phyloP scores from a whole-genome alignment of 768 basidiomycete species.

The Albatrellus ellisii region DNA sequence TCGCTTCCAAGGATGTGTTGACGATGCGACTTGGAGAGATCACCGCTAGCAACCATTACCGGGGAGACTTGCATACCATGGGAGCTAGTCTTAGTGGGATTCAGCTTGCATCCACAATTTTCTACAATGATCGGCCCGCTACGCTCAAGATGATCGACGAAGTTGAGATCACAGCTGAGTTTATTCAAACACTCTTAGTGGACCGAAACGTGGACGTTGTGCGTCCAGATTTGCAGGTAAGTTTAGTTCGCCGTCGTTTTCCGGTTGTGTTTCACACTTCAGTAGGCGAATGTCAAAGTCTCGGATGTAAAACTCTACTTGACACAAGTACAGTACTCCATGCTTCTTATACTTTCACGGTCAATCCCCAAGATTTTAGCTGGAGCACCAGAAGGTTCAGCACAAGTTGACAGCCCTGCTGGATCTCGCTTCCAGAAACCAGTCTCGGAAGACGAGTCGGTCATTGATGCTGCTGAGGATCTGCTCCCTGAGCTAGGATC shows the following conservation, averaged over 20 bases:
- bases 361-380: conserved; percentile 59
- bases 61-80: conserved; percentile 42
- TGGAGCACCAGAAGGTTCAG: conserved; percentile 29
- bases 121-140: conserved; percentile 36
- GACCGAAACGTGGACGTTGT: conserved; percentile 36
- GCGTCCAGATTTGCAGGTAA: conserved; percentile 67
- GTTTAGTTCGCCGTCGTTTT: conserved; percentile 8
- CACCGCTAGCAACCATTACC: conserved; percentile 63
- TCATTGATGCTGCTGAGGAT: conserved; percentile 15
- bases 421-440: conserved; percentile 7
- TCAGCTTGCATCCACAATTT: conserved; percentile 56
- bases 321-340: conserved; percentile 72
- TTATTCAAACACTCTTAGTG: conserved; percentile 47
- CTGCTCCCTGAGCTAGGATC: conserved; percentile 49
- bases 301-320: conserved; percentile 78
- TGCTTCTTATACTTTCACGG: conserved; percentile 50
- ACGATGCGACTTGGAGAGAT: conserved; percentile 85
- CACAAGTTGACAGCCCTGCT: conserved; percentile 18
- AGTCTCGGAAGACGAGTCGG: conserved; percentile 11
- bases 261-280: neutral
- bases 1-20: conserved; percentile 50
- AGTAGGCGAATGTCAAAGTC: conserved; percentile 55
- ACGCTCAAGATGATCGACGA: conserved; percentile 85
- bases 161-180: conserved; percentile 58
- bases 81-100: conserved; percentile 73